phyloP scores from a whole-genome alignment of 495 filamentous ascomycete genomes.

The Aspergillus hancockii region DNA sequence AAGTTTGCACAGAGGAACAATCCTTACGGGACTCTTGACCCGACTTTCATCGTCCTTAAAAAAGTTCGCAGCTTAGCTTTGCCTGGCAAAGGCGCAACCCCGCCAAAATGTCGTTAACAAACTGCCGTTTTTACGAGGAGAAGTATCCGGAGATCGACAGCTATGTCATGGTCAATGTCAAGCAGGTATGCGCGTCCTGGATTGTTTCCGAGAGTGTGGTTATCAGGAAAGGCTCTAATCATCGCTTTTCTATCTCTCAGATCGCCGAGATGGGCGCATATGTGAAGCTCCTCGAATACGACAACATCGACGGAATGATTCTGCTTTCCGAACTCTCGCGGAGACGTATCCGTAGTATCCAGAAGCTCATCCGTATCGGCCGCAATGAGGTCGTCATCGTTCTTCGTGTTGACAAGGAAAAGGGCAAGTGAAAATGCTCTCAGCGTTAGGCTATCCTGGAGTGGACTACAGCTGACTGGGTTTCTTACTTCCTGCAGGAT shows the following conservation, averaged over 20 bases:
- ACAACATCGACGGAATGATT: constrained; percentile 99
- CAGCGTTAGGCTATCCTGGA: background rate
- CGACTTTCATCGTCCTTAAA: constrained; percentile 11
- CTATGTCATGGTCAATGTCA: constrained; percentile 99
- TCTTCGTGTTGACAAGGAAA: constrained; percentile 97
- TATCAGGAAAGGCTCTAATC: constrained; percentile 10
- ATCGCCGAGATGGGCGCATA: constrained; percentile 99
- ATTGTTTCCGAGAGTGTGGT: background rate
- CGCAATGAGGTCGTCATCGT: constrained; percentile 98
- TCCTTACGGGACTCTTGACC: constrained; percentile 17
- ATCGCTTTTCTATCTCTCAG: constrained; percentile 44
- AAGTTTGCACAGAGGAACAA: constrained; percentile 2
- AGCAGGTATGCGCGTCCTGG: constrained; percentile 64
- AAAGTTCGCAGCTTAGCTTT: constrained; percentile 12
- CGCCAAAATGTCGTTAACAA: constrained; percentile 89
- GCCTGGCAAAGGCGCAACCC: constrained; percentile 45
- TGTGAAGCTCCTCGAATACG: constrained; percentile 98
- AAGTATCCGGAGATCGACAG: constrained; percentile 98
- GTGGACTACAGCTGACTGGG: constrained; percentile 29
- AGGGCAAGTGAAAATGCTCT: constrained; percentile 58
- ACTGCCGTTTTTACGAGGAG: constrained; percentile 98
- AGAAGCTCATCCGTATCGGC: constrained; percentile 97
- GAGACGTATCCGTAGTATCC: constrained; percentile 95
- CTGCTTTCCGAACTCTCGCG: constrained; percentile 93
- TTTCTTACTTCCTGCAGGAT: constrained; percentile 52